phyloP scores from a whole-genome alignment of 164 flowering plant genomes.

The Dillenia turbinata region DNA sequence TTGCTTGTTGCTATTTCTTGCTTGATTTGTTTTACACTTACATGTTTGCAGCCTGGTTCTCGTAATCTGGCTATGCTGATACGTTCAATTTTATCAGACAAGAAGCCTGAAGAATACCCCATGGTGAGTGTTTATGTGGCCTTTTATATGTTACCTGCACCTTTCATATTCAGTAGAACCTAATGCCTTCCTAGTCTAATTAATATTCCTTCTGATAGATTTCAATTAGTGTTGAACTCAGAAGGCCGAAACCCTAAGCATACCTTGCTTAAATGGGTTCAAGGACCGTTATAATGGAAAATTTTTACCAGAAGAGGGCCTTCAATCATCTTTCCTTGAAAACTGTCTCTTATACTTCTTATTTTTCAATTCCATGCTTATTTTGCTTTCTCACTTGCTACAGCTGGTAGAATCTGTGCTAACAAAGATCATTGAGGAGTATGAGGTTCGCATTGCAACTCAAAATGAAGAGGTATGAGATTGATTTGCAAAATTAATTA shows the following conservation, averaged over 20 bases:
- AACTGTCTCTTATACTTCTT: too few species aligned
- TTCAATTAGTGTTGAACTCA: too few species aligned
- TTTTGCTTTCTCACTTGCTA: slow-evolving; percentile 7
- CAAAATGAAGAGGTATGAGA: slow-evolving; percentile 45
- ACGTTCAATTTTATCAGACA: slow-evolving; percentile 64
- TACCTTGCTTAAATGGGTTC: too few species aligned
- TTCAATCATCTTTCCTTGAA: neutral
- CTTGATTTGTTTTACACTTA: slow-evolving; percentile 5
- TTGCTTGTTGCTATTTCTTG: slow-evolving; percentile 1
- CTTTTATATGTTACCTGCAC: too few species aligned
- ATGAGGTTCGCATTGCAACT: slow-evolving; percentile 47
- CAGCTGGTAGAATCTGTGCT: slow-evolving; percentile 68
- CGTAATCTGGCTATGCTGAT: slow-evolving; percentile 64
- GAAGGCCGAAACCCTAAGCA: too few species aligned
- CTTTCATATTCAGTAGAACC: too few species aligned
- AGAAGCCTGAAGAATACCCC: slow-evolving; percentile 92
- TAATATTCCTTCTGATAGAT: too few species aligned
- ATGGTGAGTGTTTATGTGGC: slow-evolving; percentile 38
- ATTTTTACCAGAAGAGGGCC: neutral
- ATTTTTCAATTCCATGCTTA: neutral
- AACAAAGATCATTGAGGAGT: slow-evolving; percentile 58
- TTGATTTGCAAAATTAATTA: neutral
- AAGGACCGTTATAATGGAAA: too few species aligned
- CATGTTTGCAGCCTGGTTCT: slow-evolving; percentile 43
- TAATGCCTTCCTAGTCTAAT: too few species aligned